Conservation (phyloP, 441 rosid genomes). For the Capsella rubella region DNA sequence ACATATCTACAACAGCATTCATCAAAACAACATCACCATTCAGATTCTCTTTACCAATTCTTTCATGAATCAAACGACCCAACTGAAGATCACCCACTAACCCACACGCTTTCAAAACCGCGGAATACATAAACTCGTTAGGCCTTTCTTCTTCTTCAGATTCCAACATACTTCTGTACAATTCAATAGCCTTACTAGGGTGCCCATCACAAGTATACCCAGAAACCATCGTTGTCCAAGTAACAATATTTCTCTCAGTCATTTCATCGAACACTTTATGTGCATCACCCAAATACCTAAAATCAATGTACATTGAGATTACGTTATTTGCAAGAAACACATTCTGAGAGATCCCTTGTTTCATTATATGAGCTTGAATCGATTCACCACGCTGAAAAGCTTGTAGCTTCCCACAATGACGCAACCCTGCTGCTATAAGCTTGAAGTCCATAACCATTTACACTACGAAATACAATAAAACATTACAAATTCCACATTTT, state of each 20-base stretch:
- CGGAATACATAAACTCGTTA: slow-evolving; percentile 66
- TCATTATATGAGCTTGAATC: slow-evolving; percentile 55
- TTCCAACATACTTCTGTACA: slow-evolving; percentile 55
- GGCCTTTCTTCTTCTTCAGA: slow-evolving; percentile 46
- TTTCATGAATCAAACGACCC: slow-evolving; percentile 59
- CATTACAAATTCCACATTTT: background rate
- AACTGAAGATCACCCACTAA: slow-evolving; percentile 58
- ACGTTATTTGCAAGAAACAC: slow-evolving; percentile 60
- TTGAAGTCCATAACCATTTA: slow-evolving; percentile 50
- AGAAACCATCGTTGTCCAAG: slow-evolving; percentile 71
- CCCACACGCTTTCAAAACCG: slow-evolving; percentile 67
- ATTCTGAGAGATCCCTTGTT: slow-evolving; percentile 50
- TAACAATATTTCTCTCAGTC: slow-evolving; percentile 56
- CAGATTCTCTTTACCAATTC: slow-evolving; percentile 46
- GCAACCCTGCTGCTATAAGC: slow-evolving; percentile 52
- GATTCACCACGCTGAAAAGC: slow-evolving; percentile 55
- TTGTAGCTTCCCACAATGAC: slow-evolving; percentile 59
- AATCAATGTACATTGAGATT: slow-evolving; percentile 51
- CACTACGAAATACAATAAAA: background rate
- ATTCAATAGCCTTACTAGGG: slow-evolving; percentile 52
- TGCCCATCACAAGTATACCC: slow-evolving; percentile 51
- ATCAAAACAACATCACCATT: slow-evolving; percentile 59
- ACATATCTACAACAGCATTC: slow-evolving; percentile 73
- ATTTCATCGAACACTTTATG: slow-evolving; percentile 67
- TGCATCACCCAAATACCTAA: slow-evolving; percentile 46